Evolutionary conservation across 1,284 basidiomycete genomes (phyloP), one percentile per base, ranked within the genome.

Genomic region (Cutaneotrichosporon sp.): DNA sequence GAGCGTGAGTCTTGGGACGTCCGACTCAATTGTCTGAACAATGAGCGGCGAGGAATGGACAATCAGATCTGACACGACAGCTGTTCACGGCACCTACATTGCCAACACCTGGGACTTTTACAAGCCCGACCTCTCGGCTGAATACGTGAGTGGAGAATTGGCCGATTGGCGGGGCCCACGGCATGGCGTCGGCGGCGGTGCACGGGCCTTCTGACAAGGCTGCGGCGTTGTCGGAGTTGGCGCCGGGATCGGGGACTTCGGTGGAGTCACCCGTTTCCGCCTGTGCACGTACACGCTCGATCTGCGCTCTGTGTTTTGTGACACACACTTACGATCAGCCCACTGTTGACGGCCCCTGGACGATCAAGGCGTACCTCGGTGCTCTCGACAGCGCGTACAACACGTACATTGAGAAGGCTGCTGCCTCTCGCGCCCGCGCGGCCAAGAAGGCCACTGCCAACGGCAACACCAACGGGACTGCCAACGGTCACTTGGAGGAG

Each of bases 91-190:
- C 44, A 91, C 87, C 49, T 90, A 96, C 80, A 97, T 98, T 87
- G 86, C 87, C 65, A 96, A 99, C 80, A 89, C 87, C 1, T 97
- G 94, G 79, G 92, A 97, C 78, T 96, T 96, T 75, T 96, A 93
- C 85, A 97, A 97, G 80, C 92, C 92, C 52, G 87, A 90, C 64
- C 83, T 96, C 22, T 66, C 68, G 35, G 66, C 71, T 49, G 75
- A 76, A 70, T 76, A 76, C 70, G 73, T 75, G 61, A 64, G 72
- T 68, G n/a, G 14, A 17, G 24, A n/a, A n/a, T n/a, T n/a, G n/a
- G n/a, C n/a, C n/a, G n/a, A n/a, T n/a, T n/a, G n/a, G n/a, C n/a
- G n/a, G n/a, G n/a, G n/a, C n/a, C n/a, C n/a, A n/a, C n/a, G n/a
- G n/a, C n/a, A n/a, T n/a, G n/a, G n/a, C n/a, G n/a, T n/a, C n/a